Percentiles rank a stretch among this genome's conserved stretches.
phyloP scores from a whole-genome alignment of 768 basidiomycete species.

The Collybia mongolica region DNA sequence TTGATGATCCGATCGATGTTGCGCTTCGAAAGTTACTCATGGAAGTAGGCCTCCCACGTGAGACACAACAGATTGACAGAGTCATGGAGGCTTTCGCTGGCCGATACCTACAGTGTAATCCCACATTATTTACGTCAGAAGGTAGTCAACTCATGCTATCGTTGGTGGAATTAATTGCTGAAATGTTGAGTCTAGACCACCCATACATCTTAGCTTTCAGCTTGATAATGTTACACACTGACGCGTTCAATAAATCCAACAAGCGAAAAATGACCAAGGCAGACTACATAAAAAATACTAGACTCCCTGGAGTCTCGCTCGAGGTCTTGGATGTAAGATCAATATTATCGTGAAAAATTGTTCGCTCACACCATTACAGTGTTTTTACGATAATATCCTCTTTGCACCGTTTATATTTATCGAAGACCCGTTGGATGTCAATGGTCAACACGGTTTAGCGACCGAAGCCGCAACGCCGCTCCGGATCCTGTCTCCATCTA shows the following conservation, averaged over 20 bases:
- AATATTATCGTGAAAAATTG: neutral
- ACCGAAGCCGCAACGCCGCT: conserved; percentile 39
- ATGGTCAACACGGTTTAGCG: conserved; percentile 49
- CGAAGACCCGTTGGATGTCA: conserved; percentile 81
- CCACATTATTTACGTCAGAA: conserved; percentile 71
- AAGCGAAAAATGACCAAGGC: conserved; percentile 96
- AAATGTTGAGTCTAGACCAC: conserved; percentile 59
- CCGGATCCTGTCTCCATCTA: neutral
- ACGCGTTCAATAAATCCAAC: conserved; percentile 97
- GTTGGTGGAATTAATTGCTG: conserved; percentile 1
- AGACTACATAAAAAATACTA: conserved; percentile 92
- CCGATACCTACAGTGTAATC: conserved; percentile 83
- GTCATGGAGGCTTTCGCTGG: conserved; percentile 94
- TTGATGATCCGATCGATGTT: conserved; percentile 82
- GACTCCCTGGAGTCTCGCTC: conserved; percentile 76
- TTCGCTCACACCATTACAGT: conserved; percentile 42
- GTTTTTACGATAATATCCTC: conserved; percentile 94
- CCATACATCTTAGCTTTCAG: conserved; percentile 97
- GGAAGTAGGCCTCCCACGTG: conserved; percentile 87
- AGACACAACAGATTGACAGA: conserved; percentile 98
- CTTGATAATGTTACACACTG: conserved; percentile 97
- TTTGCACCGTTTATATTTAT: conserved; percentile 97
- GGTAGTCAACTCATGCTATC: conserved; percentile 43
- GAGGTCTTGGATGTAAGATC: conserved; percentile 82
- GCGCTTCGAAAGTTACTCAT: conserved; percentile 88